These are phyloP conservation scores for Cadophora malorum DNA, from an alignment of 2,329 filamentous ascomycete species.

Conservation along the genomic window DNA sequence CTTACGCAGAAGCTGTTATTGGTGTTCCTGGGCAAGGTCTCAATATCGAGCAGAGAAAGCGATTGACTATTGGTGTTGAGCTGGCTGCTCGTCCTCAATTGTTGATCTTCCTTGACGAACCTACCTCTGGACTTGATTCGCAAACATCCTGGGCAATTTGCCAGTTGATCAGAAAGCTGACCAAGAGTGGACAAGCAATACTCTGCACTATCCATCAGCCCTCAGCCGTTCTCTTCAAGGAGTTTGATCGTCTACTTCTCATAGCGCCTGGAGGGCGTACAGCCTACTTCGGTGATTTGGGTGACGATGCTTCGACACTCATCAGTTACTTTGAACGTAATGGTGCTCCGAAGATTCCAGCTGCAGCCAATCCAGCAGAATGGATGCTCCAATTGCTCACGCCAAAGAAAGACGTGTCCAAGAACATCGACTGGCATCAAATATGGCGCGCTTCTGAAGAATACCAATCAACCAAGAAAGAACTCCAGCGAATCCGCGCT, in stretches of 20 bases:
- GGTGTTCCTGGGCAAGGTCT: conserved; percentile 79
- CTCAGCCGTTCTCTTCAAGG: conserved; percentile 89
- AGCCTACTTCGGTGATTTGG: conserved; percentile 83
- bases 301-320: conserved; percentile 70
- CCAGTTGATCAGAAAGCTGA: conserved; percentile 85
- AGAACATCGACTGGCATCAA: conserved; percentile 66
- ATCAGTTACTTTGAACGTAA: conserved; percentile 78
- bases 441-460: conserved; percentile 63
- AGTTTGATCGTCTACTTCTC: conserved; percentile 82
- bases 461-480: conserved; percentile 41
- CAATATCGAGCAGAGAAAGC: conserved; percentile 66
- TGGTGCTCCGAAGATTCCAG: conserved; percentile 63
- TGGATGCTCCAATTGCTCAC: conserved; percentile 74
- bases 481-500: conserved; percentile 55
- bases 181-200: conserved; percentile 86
- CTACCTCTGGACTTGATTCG: conserved; percentile 91
- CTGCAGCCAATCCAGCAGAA: conserved; percentile 77
- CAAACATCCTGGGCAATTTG: conserved; percentile 93
- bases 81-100: conserved; percentile 88
- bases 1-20: conserved; percentile 88
- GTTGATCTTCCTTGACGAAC: conserved; percentile 90
- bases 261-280: conserved; percentile 77
- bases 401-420: conserved; percentile 61
- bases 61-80: conserved; percentile 92
- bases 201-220: conserved; percentile 96